These are phyloP conservation scores for Przewalskia tangutica DNA, from an alignment of 257 asterid genomes.

Conservation along the genomic window DNA sequence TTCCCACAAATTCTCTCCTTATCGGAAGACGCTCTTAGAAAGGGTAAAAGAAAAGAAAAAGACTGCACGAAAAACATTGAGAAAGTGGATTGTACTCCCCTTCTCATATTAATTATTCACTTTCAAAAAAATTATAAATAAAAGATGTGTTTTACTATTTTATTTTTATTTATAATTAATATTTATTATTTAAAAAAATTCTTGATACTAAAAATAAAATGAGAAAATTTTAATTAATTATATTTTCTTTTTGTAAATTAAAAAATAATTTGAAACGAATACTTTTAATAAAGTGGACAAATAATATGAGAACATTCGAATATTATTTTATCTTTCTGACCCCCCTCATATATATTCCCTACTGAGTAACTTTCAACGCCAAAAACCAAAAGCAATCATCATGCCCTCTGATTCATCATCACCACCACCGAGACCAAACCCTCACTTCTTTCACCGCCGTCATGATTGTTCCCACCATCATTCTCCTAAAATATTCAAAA, in stretches of 20 bases:
- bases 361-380: constrained; percentile 8
- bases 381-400: constrained; percentile 26
- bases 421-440: constrained; percentile 10
- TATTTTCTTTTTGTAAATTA: too few relatives aligned
- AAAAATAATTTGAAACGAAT: too few relatives aligned
- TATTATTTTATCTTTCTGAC: background rate
- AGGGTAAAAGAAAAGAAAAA: background rate
- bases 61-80: background rate
- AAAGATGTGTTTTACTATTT: too few relatives aligned
- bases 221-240: too few relatives aligned
- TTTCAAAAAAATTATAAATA: too few relatives aligned
- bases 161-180: too few relatives aligned
- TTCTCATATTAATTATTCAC: too few relatives aligned
- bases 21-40: too few relatives aligned
- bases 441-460: constrained; percentile 1
- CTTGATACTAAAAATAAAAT: too few relatives aligned
- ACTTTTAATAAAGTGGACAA: too few relatives aligned
- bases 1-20: too few relatives aligned
- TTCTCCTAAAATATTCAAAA: constrained; percentile 3
- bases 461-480: constrained; percentile 32
- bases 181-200: too few relatives aligned
- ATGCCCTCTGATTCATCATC: constrained; percentile 10
- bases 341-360: background rate
- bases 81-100: background rate
- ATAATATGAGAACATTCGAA: background rate